Conservation (phyloP, 2,329 filamentous ascomycete species). For the Aspergillus thermomutatus region DNA sequence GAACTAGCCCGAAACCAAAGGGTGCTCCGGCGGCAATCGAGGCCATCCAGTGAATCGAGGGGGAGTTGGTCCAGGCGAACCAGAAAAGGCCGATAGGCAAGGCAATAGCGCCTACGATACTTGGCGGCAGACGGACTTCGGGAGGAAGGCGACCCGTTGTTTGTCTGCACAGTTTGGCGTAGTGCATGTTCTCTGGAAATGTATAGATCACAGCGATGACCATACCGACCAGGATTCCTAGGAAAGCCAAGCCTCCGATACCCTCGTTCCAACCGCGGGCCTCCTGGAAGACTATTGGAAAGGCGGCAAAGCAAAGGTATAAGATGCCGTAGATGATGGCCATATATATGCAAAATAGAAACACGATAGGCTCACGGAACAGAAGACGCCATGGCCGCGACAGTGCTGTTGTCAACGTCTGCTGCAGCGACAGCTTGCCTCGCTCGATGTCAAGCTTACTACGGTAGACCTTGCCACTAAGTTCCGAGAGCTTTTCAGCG, state of each 20-base stretch:
- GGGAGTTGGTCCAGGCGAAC: conserved; percentile 58
- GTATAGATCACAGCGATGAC: background rate
- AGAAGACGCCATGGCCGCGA: conserved; percentile 43
- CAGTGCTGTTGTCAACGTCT: conserved; percentile 43
- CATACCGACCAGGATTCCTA: background rate
- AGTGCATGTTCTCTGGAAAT: conserved; percentile 30
- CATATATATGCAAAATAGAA: conserved; percentile 32
- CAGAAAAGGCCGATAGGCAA: conserved; percentile 57
- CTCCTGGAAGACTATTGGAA: conserved; percentile 50
- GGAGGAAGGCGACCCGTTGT: conserved; percentile 42
- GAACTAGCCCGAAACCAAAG: conserved; percentile 41
- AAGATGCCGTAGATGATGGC: conserved; percentile 35
- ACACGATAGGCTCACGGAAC: conserved; percentile 43
- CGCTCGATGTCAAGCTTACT: conserved; percentile 33
- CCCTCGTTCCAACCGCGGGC: conserved; percentile 38
- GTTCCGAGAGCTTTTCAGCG: conserved; percentile 43
- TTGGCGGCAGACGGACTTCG: conserved; percentile 52
- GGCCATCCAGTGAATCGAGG: conserved; percentile 37
- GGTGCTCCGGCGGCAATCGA: conserved; percentile 33
- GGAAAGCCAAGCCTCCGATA: background rate
- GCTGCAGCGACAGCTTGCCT: conserved; percentile 33
- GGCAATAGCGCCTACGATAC: conserved; percentile 46
- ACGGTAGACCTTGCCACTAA: conserved; percentile 44
- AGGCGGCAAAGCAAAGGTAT: conserved; percentile 45
- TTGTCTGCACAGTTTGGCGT: conserved; percentile 22